Evolutionary conservation across 1,284 basidiomycete species (phyloP).

Genomic region (Omphalotus olearius): DNA sequence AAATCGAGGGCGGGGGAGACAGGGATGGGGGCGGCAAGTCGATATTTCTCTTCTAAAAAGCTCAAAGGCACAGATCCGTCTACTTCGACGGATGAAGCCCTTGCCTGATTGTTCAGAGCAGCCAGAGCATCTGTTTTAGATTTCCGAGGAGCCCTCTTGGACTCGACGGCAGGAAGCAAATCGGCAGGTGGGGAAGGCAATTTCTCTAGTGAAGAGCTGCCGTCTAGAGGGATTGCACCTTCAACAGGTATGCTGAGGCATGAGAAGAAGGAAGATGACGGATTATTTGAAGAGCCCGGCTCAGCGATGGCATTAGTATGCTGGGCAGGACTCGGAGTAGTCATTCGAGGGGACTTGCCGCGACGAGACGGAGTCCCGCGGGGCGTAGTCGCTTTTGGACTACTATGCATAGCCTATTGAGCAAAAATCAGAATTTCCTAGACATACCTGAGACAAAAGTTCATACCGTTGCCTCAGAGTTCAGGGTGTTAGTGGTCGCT

Average conservation of each 20-base stretch:
- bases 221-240: constrained; percentile 52
- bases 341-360: constrained; percentile 50
- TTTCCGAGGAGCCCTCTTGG: constrained; percentile 75
- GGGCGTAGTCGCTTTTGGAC: constrained; percentile 38
- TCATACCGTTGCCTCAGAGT: background rate
- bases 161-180: constrained; percentile 31
- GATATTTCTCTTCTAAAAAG: constrained; percentile 42
- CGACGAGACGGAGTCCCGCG: constrained; percentile 54
- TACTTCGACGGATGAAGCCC: constrained; percentile 45
- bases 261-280: constrained; percentile 52
- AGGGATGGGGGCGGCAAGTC: constrained; percentile 50
- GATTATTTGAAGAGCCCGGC: constrained; percentile 40
- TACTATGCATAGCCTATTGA: constrained; percentile 37
- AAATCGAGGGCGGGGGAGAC: constrained; percentile 62
- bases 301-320: constrained; percentile 34
- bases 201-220: constrained; percentile 28
- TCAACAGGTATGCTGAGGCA: constrained; percentile 67
- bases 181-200: constrained; percentile 20
- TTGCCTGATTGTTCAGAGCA: constrained; percentile 64
- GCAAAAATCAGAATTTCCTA: constrained; percentile 9
- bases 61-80: constrained; percentile 41
- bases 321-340: constrained; percentile 38
- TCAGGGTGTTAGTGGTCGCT: constrained; percentile 12
- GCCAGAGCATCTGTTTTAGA: constrained; percentile 81
- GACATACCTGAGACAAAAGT: background rate